phyloP scores from a whole-genome alignment of 2,329 filamentous ascomycete species.

The Cladophialophora yegresii region DNA sequence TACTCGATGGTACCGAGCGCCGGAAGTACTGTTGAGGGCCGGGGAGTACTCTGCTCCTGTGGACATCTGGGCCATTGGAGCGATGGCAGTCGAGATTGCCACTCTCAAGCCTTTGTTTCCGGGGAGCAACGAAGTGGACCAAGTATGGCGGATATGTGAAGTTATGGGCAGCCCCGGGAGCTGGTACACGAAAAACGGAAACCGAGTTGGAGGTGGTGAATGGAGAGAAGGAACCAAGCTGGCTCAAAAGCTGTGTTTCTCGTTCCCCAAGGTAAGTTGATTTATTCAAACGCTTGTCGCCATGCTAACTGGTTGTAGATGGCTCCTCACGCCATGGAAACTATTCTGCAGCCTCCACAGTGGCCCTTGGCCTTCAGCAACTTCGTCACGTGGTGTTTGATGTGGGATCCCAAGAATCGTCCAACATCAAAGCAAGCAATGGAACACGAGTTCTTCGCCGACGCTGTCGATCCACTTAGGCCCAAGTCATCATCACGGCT shows the following conservation, averaged over 20 bases:
- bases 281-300: constrained; percentile 23
- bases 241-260: constrained; percentile 95
- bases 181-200: constrained; percentile 92
- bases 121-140: constrained; percentile 96
- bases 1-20: constrained; percentile 91
- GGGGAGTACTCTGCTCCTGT: constrained; percentile 97
- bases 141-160: constrained; percentile 98
- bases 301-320: constrained; percentile 60
- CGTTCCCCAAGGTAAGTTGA: constrained; percentile 74
- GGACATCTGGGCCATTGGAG: constrained; percentile 97
- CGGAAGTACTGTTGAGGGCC: constrained; percentile 87
- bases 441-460: constrained; percentile 89
- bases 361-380: constrained; percentile 87
- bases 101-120: constrained; percentile 96
- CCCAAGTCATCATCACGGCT: constrained; percentile 90
- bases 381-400: constrained; percentile 97
- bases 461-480: constrained; percentile 86
- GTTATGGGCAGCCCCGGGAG: constrained; percentile 99
- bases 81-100: constrained; percentile 97
- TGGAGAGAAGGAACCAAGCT: constrained; percentile 94
- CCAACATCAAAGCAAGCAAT: constrained; percentile 94
- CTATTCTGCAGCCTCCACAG: constrained; percentile 82
- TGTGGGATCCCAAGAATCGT: constrained; percentile 94
- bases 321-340: constrained; percentile 96
- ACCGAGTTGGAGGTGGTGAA: constrained; percentile 87